These are phyloP conservation scores for Dicorynia guianensis DNA, from an alignment of 306 rosid genomes.

Conservation along the genomic window DNA sequence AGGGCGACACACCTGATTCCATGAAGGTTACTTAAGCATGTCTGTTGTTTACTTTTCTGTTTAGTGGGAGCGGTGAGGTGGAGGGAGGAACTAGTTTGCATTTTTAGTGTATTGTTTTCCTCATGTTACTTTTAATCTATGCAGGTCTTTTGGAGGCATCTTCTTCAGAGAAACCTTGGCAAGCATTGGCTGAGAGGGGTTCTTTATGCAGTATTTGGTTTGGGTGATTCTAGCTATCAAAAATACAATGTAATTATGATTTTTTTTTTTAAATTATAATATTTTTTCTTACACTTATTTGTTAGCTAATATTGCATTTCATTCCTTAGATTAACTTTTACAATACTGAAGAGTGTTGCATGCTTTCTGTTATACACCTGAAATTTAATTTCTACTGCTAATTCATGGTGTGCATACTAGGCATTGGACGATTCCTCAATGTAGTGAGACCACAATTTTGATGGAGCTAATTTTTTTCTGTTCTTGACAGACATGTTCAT, in stretches of 20 bases:
- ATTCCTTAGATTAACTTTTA: constrained; percentile 11
- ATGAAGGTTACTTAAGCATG: constrained; percentile 66
- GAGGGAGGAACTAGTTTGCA: background rate
- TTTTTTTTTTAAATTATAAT: background rate
- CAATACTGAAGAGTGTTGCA: constrained; percentile 7
- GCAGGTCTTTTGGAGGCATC: constrained; percentile 89
- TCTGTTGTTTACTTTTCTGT: background rate
- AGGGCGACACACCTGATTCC: constrained; percentile 92
- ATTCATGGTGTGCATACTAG: background rate
- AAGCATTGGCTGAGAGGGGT: constrained; percentile 77
- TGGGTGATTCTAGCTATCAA: constrained; percentile 95
- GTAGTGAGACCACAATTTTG: background rate
- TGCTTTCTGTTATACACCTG: background rate
- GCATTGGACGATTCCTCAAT: background rate
- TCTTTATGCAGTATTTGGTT: constrained; percentile 81
- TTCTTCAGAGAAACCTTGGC: constrained; percentile 77
- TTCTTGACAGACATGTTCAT: constrained; percentile 27
- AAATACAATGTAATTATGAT: constrained; percentile 77
- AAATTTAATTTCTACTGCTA: background rate
- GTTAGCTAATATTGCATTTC: background rate
- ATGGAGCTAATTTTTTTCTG: background rate
- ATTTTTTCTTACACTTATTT: constrained; percentile 22
- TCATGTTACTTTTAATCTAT: constrained; percentile 36
- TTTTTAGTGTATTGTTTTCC: background rate
- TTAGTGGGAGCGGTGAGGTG: background rate